Evolutionary conservation across 805 yeast genomes (phyloP).

Genomic region (Debaryomyces hansenii): DNA sequence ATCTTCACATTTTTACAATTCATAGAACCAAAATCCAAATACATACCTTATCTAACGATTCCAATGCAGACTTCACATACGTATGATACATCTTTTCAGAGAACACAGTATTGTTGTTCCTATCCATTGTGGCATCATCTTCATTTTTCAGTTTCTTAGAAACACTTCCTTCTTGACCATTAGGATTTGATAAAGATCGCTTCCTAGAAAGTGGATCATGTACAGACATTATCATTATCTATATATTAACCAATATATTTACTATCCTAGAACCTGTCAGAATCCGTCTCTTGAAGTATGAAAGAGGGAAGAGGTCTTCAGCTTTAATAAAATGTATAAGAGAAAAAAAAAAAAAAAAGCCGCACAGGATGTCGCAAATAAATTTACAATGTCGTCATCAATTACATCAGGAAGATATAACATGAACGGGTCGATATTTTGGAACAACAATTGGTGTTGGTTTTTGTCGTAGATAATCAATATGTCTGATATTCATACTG

Average conservation of each 20-base stretch:
- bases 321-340: not conserved
- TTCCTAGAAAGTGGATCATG: conserved; percentile 38
- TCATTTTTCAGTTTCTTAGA: conserved; percentile 5
- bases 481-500: conserved; percentile 1
- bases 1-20: not conserved
- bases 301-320: not conserved
- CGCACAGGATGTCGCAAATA: conserved; percentile 3
- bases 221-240: conserved; percentile 36
- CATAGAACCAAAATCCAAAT: not conserved
- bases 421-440: too few species aligned
- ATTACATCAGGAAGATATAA: too few species aligned
- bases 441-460: too few species aligned
- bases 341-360: conserved; percentile 4
- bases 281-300: not conserved
- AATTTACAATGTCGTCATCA: not conserved
- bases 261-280: too few species aligned
- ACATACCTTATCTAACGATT: conserved; percentile 59
- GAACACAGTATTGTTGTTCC: conserved; percentile 16
- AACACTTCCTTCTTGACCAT: conserved; percentile 1
- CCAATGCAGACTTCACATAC: conserved; percentile 66
- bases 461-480: too few species aligned
- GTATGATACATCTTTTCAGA: conserved; percentile 41
- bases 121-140: conserved; percentile 3
- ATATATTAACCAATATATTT: not conserved
- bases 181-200: conserved; percentile 1